A percentile compares a stretch with the other conserved stretches of the same genome.
These are phyloP conservation scores for Rhodotorula sp. DNA, from an alignment of 1,284 basidiomycete genomes.

Conservation along the genomic window DNA sequence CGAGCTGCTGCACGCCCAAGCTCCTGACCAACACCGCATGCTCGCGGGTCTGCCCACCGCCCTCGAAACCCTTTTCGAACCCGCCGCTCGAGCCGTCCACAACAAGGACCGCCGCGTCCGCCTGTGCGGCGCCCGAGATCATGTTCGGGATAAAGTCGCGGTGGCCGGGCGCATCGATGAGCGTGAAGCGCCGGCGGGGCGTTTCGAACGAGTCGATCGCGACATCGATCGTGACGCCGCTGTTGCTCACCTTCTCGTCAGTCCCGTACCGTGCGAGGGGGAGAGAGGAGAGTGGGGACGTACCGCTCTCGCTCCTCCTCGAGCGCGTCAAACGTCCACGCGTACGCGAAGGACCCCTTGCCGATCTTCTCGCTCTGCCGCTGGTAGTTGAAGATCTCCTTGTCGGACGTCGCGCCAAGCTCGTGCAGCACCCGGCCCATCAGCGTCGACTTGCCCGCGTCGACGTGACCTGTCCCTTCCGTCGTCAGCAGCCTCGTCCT, in stretches of 20 bases:
- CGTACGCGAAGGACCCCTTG: constrained; percentile 95
- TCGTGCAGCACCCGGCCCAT: constrained; percentile 95
- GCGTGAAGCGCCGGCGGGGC: constrained; percentile 75
- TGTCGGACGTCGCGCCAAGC: constrained; percentile 82
- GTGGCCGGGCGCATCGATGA: constrained; percentile 95
- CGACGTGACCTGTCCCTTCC: constrained; percentile 76
- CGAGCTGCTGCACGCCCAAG: constrained; percentile 88
- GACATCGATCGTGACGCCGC: constrained; percentile 97
- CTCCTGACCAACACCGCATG: constrained; percentile 90
- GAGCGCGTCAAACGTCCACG: constrained; percentile 94
- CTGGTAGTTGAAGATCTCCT: constrained; percentile 80
- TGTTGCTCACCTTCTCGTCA: constrained; percentile 49
- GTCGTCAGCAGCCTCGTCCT: neutral
- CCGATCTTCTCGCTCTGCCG: constrained; percentile 86
- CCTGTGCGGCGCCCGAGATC: constrained; percentile 97
- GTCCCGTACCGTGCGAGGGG: neutral
- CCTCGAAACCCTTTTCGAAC: constrained; percentile 93
- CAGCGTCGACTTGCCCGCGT: constrained; percentile 96
- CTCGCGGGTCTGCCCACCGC: constrained; percentile 95
- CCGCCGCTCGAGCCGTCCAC: constrained; percentile 87
- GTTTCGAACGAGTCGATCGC: constrained; percentile 82
- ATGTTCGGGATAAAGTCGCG: constrained; percentile 98
- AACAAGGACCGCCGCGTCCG: constrained; percentile 93
- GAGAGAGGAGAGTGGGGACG: constrained; percentile 38
- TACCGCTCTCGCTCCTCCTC: constrained; percentile 89